Evolutionary conservation across 306 rosid genomes (phyloP), one percentile per base, ranked within the genome.

Genomic region (Gillenia trifoliata): DNA sequence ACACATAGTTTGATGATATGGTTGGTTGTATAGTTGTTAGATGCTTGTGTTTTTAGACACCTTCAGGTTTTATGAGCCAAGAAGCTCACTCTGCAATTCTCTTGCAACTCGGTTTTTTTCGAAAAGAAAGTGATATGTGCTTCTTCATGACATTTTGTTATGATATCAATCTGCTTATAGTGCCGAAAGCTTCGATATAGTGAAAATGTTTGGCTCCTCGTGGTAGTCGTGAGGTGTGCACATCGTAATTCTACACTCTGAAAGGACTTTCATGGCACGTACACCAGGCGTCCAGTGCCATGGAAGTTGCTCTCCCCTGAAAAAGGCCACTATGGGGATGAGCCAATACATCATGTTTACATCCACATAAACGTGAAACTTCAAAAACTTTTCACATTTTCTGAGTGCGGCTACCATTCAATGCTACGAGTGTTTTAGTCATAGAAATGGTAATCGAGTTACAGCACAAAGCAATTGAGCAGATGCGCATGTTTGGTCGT

Each of bases 11-110:
- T 11, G 31, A 25, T 15, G 45, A 36, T 19, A 62, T 82, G 80
- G 68, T 77, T 82, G 80, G 68, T 77, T 88, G 93, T 90, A 90
- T 76, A 86, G 93, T 54, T 82, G 68, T 83, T 84, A 80, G 78
- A 80, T 74, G 84, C 59, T 47, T 22, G 78, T 78, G 64, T 80
- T 76, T 72, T 20, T 69, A 36, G 64, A 73, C 75, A 57, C 80
- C 73, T 73, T 85, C 68, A 81, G 63, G 78, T 76, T 81, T 86
- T 77, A 75, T 70, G 77, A 74, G 83, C 76, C 80, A 66, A 72
- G 62, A 70, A 56, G 84, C 81, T 62, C 74, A 23, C 50, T 34
- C 65, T 65, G 83, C 77, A 64, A 72, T 68, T 70, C 63, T 30
- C 40, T 54, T 75, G 69, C 78, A 52, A 76, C 77, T 76, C 34